phyloP scores from a whole-genome alignment of 148 eudicot species.

The Vaccinium myrtillus region DNA sequence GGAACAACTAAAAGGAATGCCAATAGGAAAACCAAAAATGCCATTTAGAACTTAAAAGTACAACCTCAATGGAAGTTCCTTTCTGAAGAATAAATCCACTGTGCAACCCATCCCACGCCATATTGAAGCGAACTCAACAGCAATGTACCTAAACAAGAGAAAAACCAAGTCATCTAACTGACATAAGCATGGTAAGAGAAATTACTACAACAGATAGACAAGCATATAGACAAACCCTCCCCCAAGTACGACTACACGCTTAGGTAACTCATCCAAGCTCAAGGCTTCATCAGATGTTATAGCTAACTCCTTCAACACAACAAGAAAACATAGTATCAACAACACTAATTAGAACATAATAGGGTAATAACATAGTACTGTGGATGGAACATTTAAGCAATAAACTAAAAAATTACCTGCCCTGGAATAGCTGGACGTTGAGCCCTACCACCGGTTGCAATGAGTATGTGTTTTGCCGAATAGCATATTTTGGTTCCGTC shows the following conservation, averaged over 20 bases:
- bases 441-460: conserved; percentile 95
- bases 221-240: conserved; percentile 65
- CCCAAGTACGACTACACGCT: conserved; percentile 84
- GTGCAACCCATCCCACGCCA: conserved; percentile 98
- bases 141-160: conserved; percentile 66
- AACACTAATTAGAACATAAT: neutral
- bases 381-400: neutral
- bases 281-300: conserved; percentile 98
- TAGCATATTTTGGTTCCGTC: conserved; percentile 89
- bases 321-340: conserved; percentile 4
- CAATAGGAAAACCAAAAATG: neutral
- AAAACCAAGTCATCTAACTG: neutral
- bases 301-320: conserved; percentile 61
- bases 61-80: conserved; percentile 94
- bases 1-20: neutral
- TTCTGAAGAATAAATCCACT: conserved; percentile 79
- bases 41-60: neutral
- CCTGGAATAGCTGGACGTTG: conserved; percentile 78
- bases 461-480: conserved; percentile 86
- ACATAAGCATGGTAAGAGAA: neutral
- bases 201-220: neutral
- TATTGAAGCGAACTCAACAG: conserved; percentile 99
- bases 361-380: neutral
- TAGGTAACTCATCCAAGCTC: conserved; percentile 95
- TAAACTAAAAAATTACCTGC: conserved; percentile 38